These are phyloP conservation scores for Triticum aestivum DNA, from an alignment of 176 grass and related monocot species.

Conservation along the genomic window DNA sequence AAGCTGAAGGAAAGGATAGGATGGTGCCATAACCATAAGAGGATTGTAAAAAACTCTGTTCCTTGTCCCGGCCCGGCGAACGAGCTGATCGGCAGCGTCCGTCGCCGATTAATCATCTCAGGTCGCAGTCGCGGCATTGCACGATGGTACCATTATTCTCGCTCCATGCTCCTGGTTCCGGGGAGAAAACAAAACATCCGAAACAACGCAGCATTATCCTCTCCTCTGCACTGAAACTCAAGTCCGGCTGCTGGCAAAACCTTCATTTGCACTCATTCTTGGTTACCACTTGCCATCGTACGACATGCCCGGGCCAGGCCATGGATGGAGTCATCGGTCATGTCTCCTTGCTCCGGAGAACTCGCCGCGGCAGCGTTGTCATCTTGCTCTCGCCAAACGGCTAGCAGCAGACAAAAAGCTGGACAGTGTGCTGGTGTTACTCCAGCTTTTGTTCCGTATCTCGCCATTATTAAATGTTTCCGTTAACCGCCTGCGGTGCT, in stretches of 20 bases:
- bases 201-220: background rate
- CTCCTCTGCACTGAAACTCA: background rate
- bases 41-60: background rate
- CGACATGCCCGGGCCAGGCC: background rate
- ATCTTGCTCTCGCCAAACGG: constrained; percentile 10
- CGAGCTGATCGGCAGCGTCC: background rate
- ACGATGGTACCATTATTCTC: background rate
- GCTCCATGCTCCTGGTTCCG: constrained; percentile 2
- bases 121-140: no score
- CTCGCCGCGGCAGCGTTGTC: background rate
- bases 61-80: constrained; percentile 3
- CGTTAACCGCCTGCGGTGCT: background rate
- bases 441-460: constrained; percentile 31
- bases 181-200: background rate
- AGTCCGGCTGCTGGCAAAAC: background rate
- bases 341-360: background rate
- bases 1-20: constrained; percentile 28
- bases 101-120: background rate
- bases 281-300: no score
- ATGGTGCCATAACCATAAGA: no score
- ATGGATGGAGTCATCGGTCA: background rate
- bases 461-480: background rate
- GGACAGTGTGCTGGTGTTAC: background rate
- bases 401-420: background rate
- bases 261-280: background rate